phyloP scores from a whole-genome alignment of 2,329 filamentous ascomycete genomes.

The Myriosclerotinia scirpicola region DNA sequence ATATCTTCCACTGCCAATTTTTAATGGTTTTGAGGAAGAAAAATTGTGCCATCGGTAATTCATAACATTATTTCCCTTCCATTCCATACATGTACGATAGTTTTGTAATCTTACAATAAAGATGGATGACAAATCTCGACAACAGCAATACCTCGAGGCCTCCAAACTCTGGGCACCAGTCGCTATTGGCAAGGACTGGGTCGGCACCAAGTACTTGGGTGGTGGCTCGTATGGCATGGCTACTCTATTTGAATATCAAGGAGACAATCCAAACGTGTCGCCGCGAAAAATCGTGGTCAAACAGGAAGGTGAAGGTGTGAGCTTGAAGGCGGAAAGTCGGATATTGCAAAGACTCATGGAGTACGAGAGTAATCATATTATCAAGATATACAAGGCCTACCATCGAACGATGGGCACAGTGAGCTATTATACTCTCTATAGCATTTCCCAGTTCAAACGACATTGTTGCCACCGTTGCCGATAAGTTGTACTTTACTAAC shows the following conservation, averaged over 20 bases:
- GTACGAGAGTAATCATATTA: constrained; percentile 12
- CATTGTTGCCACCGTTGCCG: no score
- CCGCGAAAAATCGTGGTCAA: constrained; percentile 12
- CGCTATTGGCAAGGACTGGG: constrained; percentile 17
- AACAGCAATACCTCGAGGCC: not conserved
- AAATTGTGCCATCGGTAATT: not conserved
- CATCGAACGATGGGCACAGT: constrained; percentile 14
- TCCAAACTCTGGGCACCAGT: not conserved
- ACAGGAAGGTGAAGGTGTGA: not conserved
- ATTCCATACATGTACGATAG: not conserved
- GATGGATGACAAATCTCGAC: not conserved
- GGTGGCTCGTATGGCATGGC: constrained; percentile 16
- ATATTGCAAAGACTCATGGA: constrained; percentile 14
- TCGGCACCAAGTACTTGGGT: constrained; percentile 6
- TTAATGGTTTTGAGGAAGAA: not conserved
- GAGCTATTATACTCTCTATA: not conserved
- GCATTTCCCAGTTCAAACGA: not conserved
- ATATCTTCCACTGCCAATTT: not conserved
- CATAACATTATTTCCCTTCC: not conserved
- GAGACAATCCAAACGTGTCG: not conserved
- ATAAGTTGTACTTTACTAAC: not conserved
- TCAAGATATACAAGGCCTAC: constrained; percentile 16
- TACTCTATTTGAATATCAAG: constrained; percentile 13
- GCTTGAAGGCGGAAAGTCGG: constrained; percentile 7
- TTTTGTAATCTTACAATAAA: not conserved